These are phyloP conservation scores for Cercospora nicotianae DNA, from an alignment of 2,329 filamentous ascomycete genomes.

Conservation along the genomic window DNA sequence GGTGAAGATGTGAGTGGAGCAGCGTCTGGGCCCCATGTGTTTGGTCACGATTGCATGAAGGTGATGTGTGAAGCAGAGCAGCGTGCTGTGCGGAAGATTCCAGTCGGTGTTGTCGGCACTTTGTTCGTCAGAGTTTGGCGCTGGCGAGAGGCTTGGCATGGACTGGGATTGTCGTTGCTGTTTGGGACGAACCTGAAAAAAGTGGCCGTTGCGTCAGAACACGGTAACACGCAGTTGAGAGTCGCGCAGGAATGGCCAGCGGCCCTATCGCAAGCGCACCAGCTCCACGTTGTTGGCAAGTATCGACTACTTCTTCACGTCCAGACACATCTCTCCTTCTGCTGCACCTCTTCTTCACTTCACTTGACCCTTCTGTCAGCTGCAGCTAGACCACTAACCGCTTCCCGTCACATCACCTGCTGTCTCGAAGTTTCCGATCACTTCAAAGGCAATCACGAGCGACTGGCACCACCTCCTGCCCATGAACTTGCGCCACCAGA, in stretches of 20 bases:
- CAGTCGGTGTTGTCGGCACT: not conserved
- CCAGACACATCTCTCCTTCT: not conserved
- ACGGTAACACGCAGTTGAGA: not conserved
- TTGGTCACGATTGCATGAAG: not conserved
- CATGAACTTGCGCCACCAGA: conserved; percentile 4
- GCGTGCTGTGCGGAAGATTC: not conserved
- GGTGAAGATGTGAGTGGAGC: not conserved
- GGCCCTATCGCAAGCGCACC: not conserved
- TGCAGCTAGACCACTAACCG: not conserved
- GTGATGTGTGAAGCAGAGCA: not conserved
- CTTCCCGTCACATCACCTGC: not conserved
- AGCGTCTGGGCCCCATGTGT: not conserved
- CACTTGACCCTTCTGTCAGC: not conserved
- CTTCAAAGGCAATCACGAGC: not conserved
- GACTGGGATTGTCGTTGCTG: not conserved
- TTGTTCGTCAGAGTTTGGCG: not conserved
- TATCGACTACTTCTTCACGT: not conserved
- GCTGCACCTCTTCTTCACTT: not conserved
- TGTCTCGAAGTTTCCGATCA: conserved; percentile 7
- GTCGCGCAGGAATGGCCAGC: not conserved
- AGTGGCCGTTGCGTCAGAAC: conserved; percentile 12
- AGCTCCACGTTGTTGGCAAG: conserved; percentile 2
- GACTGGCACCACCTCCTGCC: conserved; percentile 1
- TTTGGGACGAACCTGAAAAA: conserved; percentile 6
- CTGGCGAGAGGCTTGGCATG: not conserved